Evolutionary conservation across 2,329 filamentous ascomycete genomes (phyloP).

Genomic region (Cytospora mali): DNA sequence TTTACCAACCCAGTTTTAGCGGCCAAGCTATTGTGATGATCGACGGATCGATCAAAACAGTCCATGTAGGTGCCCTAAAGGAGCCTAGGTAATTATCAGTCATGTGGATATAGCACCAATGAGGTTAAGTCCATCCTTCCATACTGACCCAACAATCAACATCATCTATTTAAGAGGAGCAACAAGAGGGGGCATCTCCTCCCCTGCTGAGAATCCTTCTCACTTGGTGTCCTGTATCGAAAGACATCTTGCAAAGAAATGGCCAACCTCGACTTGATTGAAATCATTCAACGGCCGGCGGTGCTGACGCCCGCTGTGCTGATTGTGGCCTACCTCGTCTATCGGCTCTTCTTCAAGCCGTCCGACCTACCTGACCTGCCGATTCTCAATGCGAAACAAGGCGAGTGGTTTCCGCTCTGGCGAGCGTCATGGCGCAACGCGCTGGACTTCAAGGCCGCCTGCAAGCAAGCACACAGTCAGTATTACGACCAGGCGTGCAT

Average conservation of each 20-base stretch:
- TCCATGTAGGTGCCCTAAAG: too few relatives aligned
- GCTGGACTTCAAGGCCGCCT: constrained; percentile 34
- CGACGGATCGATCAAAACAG: too few relatives aligned
- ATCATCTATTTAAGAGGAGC: too few relatives aligned
- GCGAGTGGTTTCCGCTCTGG: constrained; percentile 39
- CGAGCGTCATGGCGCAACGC: constrained; percentile 38
- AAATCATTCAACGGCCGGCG: constrained; percentile 32
- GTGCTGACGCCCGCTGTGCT: constrained; percentile 33
- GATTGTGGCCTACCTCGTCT: constrained; percentile 32
- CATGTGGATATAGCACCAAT: not conserved
- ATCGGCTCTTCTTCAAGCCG: constrained; percentile 33
- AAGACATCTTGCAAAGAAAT: not conserved
- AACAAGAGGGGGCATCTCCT: not conserved
- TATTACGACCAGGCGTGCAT: constrained; percentile 34
- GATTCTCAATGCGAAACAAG: constrained; percentile 37
- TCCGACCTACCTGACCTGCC: constrained; percentile 35
- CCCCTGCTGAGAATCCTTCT: not conserved
- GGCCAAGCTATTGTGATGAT: too few relatives aligned
- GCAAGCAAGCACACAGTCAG: constrained; percentile 32
- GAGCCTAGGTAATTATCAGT: too few relatives aligned
- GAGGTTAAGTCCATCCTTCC: too few relatives aligned
- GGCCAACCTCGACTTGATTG: constrained; percentile 8
- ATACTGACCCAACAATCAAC: too few relatives aligned
- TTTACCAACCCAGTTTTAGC: too few relatives aligned
- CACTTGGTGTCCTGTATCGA: not conserved